Evolutionary conservation across 257 asterid genomes (phyloP).

Genomic region (Apocynum venetum): DNA sequence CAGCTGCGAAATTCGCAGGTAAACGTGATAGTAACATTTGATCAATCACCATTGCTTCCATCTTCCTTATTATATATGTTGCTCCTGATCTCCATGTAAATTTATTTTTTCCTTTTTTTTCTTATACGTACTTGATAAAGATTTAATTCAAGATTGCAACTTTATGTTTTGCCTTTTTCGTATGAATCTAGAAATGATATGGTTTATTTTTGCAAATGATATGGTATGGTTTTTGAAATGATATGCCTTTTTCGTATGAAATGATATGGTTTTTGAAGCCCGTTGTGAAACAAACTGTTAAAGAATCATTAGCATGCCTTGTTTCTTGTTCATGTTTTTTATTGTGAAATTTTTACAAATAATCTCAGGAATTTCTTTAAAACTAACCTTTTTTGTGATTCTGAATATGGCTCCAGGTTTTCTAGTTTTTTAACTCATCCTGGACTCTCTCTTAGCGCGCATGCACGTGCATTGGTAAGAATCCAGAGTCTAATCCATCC

Average conservation of each 20-base stretch:
- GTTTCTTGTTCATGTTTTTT: too few relatives aligned
- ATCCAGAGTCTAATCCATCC: neutral
- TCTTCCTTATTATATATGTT: neutral
- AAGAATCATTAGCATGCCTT: too few relatives aligned
- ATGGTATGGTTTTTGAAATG: too few relatives aligned
- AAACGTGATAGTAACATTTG: neutral
- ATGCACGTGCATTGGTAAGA: neutral
- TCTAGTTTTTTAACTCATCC: constrained; percentile 1
- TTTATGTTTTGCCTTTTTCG: neutral
- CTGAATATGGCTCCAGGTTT: neutral
- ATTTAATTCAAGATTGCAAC: neutral
- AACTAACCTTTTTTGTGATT: neutral
- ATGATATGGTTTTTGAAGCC: neutral
- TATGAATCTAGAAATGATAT: neutral
- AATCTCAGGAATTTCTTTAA: neutral
- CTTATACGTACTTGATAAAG: neutral
- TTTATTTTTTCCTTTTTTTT: too few relatives aligned
- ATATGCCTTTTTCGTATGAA: neutral
- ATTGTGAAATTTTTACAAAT: neutral
- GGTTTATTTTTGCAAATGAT: neutral
- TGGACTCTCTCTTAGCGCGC: constrained; percentile 11
- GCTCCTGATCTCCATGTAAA: neutral
- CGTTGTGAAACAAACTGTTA: too few relatives aligned
- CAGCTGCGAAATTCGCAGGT: constrained; percentile 7
- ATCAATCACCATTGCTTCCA: neutral